Evolutionary conservation across 768 basidiomycete species (phyloP).

Genomic region (Tephrocybe sp.): DNA sequence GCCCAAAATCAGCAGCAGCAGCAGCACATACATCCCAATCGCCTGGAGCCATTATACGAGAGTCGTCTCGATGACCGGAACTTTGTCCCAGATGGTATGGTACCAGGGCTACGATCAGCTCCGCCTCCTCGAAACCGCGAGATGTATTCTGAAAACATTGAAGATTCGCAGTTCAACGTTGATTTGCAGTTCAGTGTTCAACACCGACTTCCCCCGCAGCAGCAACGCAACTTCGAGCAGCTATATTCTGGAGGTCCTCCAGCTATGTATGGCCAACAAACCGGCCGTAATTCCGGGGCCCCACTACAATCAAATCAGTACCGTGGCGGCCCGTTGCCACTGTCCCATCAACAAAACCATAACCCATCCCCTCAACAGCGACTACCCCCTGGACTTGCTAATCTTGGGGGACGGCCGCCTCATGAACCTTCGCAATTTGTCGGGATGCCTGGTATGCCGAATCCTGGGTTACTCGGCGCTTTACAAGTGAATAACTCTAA

Average conservation of each 20-base stretch:
- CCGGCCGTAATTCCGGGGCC: constrained; percentile 51
- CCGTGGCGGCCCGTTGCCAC: constrained; percentile 72
- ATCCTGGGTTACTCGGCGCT: constrained; percentile 44
- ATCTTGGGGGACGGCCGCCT: constrained; percentile 79
- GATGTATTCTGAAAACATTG: constrained; percentile 59
- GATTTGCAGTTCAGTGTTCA: constrained; percentile 63
- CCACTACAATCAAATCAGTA: constrained; percentile 63
- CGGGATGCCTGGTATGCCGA: constrained; percentile 45
- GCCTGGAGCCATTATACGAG: constrained; percentile 71
- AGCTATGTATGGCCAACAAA: constrained; percentile 55
- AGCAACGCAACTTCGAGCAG: constrained; percentile 53
- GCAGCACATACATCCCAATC: constrained; percentile 43
- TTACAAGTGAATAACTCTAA: constrained; percentile 46
- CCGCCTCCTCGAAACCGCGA: constrained; percentile 65
- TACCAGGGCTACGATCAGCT: constrained; percentile 74
- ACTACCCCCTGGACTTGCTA: constrained; percentile 78
- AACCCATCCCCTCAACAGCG: constrained; percentile 52
- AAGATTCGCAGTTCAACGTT: constrained; percentile 58
- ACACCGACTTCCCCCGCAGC: constrained; percentile 52
- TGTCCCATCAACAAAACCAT: constrained; percentile 44
- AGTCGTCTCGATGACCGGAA: constrained; percentile 73
- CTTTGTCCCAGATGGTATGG: constrained; percentile 84
- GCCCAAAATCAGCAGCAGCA: constrained; percentile 45
- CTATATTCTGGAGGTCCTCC: constrained; percentile 52
- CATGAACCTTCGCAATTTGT: constrained; percentile 74